Evolutionary conservation across 163 green algal species (phyloP), one percentile per base, ranked within the genome.

Genomic region (Smithsoniella earleae): DNA sequence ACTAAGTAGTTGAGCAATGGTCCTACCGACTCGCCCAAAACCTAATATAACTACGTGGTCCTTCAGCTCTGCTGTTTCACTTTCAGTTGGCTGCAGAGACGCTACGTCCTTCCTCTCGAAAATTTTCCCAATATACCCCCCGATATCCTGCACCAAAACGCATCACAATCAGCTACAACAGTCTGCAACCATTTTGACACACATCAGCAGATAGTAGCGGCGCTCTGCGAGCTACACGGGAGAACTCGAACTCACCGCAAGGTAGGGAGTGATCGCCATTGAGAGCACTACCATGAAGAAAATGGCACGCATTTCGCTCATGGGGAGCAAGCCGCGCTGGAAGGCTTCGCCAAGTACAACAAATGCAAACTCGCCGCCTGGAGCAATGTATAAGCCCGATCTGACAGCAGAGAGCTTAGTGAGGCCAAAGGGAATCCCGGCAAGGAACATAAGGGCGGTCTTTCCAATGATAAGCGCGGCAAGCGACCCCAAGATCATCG

Each of bases 301-400:
- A 37, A 99, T 81, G 76, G 95, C 76, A 74, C 85, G 89, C 69
- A 87, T 90, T 20, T 96, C 62, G n/a, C 76, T 77, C 1, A 74
- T 66, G 0, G 81, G 81, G 76, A 98, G 81, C 65, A 98, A 86
- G 46, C 81, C 85, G 8, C 31, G 45, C 52, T 84, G 77, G 8
- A 96, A 87, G 2, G 92, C 88, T 80, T 98, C 93, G 2, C 90
- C 91, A 78, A 98, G 96, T 22, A 92, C 87, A 13, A 99, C 95
- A 79, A 99, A 99, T 3, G 94, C 94, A 87, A 99, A 99, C 86
- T 99, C 94, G 20, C 94, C 94, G 18, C 94, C 92, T 16, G 93
- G 84, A 25, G 87, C 83, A 1, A 96, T 82, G 65, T 95, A 82
- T 66, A 95, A 75, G 65, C 89, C 89, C 3, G 88, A 73, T 13